phyloP scores from a whole-genome alignment of 768 basidiomycete genomes.

The Pulveroboletus sp. region DNA sequence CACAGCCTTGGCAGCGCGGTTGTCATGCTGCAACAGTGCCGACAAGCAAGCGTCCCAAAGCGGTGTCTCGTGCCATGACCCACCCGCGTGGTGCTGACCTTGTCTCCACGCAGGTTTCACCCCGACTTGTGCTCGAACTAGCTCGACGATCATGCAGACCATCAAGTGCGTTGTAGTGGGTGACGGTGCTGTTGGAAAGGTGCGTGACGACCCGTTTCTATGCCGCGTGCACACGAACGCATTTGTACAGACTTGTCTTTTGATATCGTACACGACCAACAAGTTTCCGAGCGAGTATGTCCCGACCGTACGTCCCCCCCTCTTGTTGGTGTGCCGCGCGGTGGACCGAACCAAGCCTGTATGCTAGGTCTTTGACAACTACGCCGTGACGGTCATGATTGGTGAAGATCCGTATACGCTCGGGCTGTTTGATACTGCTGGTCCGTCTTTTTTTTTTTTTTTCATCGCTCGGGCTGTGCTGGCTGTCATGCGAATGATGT shows the following conservation, averaged over 20 bases:
- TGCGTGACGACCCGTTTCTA: conserved; percentile 37
- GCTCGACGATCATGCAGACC: conserved; percentile 70
- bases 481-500: conserved; percentile 6
- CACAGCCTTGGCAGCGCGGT: conserved; percentile 29
- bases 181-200: conserved; percentile 98
- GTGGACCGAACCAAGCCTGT: conserved; percentile 18
- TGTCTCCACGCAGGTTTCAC: conserved; percentile 8
- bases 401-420: conserved; percentile 99
- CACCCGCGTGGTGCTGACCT: conserved; percentile 19
- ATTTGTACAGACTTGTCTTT: conserved; percentile 74
- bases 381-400: conserved; percentile 99
- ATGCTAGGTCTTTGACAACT: conserved; percentile 88
- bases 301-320: conserved; percentile 74
- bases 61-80: conserved; percentile 24
- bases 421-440: conserved; percentile 98
- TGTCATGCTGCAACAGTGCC: conserved; percentile 28
- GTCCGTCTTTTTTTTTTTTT: conserved; percentile 45
- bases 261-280: conserved; percentile 97
- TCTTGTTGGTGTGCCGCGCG: not conserved
- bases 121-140: conserved; percentile 16
- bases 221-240: not conserved
- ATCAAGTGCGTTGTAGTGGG: conserved; percentile 98
- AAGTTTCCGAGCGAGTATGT: conserved; percentile 99
- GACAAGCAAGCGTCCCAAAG: conserved; percentile 19
- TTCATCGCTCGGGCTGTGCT: too few species aligned